phyloP scores from a whole-genome alignment of 495 filamentous ascomycete species.

The Delitschia confertaspora region DNA sequence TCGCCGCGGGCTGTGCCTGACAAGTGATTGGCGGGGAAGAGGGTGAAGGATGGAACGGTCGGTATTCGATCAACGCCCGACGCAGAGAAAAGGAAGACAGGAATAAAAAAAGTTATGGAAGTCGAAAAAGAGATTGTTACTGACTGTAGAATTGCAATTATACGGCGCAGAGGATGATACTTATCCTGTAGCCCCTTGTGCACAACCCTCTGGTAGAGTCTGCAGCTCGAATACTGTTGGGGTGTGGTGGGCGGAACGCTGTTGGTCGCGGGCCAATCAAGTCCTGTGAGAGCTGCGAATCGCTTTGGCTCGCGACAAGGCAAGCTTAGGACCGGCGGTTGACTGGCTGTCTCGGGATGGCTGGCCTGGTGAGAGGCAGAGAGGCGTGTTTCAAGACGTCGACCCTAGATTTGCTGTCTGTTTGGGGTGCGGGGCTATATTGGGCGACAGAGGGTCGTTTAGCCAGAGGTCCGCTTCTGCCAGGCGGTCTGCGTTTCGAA shows the following conservation, averaged over 20 bases:
- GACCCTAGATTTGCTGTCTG: constrained; percentile 11
- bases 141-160: constrained; percentile 13
- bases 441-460: constrained; percentile 7
- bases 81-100: constrained; percentile 1
- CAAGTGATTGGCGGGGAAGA: constrained; percentile 5
- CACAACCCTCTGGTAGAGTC: constrained; percentile 5
- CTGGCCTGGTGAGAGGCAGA: constrained; percentile 6
- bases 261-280: constrained; percentile 11
- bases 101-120: constrained; percentile 4
- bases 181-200: constrained; percentile 17
- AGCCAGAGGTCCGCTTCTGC: constrained; percentile 8
- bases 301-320: constrained; percentile 12
- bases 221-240: constrained; percentile 8
- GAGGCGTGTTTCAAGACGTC: constrained; percentile 24
- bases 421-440: constrained; percentile 25
- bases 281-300: not conserved
- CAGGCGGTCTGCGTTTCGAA: constrained; percentile 18
- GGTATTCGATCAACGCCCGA: constrained; percentile 6
- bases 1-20: constrained; percentile 20
- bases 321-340: constrained; percentile 18
- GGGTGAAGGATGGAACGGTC: constrained; percentile 7
- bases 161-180: constrained; percentile 18
- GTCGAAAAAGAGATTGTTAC: constrained; percentile 15
- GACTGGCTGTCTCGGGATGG: constrained; percentile 20
- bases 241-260: not conserved